These are phyloP conservation scores for Psilocybe sp. DNA, from an alignment of 768 basidiomycete genomes.

Conservation along the genomic window DNA sequence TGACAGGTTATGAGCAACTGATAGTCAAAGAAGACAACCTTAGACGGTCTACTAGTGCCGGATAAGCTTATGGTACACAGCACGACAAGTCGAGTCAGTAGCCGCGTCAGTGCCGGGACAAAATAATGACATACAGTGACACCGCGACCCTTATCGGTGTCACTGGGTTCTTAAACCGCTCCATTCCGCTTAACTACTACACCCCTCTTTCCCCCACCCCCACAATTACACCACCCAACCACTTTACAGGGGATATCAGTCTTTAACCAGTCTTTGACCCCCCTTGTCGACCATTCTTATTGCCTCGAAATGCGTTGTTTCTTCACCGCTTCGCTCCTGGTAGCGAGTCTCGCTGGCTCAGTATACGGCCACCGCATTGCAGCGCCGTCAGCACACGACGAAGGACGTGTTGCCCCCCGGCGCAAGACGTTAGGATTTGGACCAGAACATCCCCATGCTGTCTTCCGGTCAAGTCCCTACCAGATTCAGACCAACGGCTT, in stretches of 20 bases:
- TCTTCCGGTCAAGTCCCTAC: constrained; percentile 52
- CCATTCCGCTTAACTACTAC: constrained; percentile 10
- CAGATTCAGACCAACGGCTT: constrained; percentile 43
- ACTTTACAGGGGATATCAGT: constrained; percentile 8
- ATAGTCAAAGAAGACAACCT: not conserved
- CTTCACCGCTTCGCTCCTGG: constrained; percentile 57
- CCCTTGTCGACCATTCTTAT: constrained; percentile 6
- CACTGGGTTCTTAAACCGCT: constrained; percentile 18
- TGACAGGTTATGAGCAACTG: no score
- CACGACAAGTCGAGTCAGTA: constrained; percentile 14
- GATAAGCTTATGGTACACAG: no score
- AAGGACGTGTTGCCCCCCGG: constrained; percentile 40
- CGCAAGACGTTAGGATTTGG: constrained; percentile 94
- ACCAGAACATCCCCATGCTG: constrained; percentile 71
- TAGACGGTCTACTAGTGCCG: no score
- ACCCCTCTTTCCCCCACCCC: not conserved
- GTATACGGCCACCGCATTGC: constrained; percentile 43
- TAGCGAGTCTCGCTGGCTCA: constrained; percentile 58
- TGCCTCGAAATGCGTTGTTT: constrained; percentile 55
- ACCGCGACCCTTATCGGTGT: constrained; percentile 15
- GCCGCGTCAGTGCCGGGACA: constrained; percentile 13
- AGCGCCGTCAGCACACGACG: constrained; percentile 18
- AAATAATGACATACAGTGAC: constrained; percentile 14
- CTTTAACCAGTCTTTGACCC: constrained; percentile 14
- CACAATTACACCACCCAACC: not conserved